Base-by-base conservation (phyloP, 441 rosid genomes). In the Codiaeum variegatum region DNA sequence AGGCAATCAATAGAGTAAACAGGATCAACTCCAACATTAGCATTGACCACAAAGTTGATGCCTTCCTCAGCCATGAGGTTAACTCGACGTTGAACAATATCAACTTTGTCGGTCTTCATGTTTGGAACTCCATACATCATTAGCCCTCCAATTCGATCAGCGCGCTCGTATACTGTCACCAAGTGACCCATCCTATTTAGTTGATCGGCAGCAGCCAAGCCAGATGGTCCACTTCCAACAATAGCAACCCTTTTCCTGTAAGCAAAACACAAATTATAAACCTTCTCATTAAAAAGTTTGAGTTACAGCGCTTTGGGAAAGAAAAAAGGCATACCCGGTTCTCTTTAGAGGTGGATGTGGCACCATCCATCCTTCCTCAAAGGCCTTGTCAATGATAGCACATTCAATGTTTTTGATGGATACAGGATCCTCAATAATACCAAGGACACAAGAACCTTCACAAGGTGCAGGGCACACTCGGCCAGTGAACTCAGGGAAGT, bases 101-200 rank as follows among this genome's bases (percentile, higher is more conserved):
- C 94, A 51, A 91, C 74, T 84, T 96, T 96, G 87, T 91, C 99
- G 55, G 99, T n/a, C 85, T 96, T 96, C 99, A 96, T 96, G 90
- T 96, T 96, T 40, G 99, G 99, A 69, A 96, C 99, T 49, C 99
- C 99, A 78, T 96, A 96, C 99, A 96, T 94, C 99, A 96, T 94
- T 38, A 96, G 96, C 65, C 99, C 99, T 66, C 99, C 99, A 73
- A 96, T 88, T 77, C 98, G 85, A 78, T 96, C 99, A 34, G 98
- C 82, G 40, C 99, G 98, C 76, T 96, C 99, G 71, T 91, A 96
- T 31, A 96, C 96, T 3, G 98, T 91, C 49, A 96, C 99, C 18
- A 62, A 82, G 87, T 96, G 99, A 31, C 99, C 99, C 92, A 90
- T 91, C 82, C 85, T 89, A 74, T 96, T 96, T 34, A 96, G 88